Evolutionary conservation across 257 asterid genomes (phyloP), one percentile per base, ranked within the genome.

Genomic region (Solanum ossicruentum): DNA sequence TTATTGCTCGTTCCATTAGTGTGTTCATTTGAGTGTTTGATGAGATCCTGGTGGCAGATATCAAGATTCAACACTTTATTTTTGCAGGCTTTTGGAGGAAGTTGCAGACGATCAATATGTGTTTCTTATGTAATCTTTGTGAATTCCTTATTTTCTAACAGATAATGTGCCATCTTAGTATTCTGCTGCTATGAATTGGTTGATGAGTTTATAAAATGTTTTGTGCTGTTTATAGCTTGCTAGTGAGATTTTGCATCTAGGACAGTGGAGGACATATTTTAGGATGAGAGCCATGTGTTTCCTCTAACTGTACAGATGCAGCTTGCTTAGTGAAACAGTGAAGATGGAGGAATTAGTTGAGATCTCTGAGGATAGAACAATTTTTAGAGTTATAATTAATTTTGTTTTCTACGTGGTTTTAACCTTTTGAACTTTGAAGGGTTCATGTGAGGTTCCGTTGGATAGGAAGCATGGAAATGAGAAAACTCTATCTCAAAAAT

Each of bases 41-140:
- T 21, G 52, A 55, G 56, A 63, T 21, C 65, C 26, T 66, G 73
- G 23, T 72, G 83, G 65, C 69, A 57, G 73, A 81, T 84, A 18
- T 78, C 72, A 84, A 66, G 86, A 58, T 55, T 60, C 45, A 78
- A 85, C 85, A 49, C 80, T 71, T 52, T 67, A 49, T 12, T 7
- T 81, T 77, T 86, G 90, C 90, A 86, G 81, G 86, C 75, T 79
- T 41, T 55, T 13, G 57, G 86, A 86, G 39, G 84, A 72, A 55
- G 86, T 81, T 73, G 79, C 71, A 43, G 78, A 65, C 28, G 23
- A 58, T 61, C 45, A 23, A 32, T 39, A 36, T 12, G 2, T 36
- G 78, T 51, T 45, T 58, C 77, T 12, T 26, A 12, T 45, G 85
- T 58, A 56, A 72, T 72, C 7, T 13, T 43, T 72, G 36, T 32